Percentiles rank a stretch among this genome's conserved stretches.
Conservation (phyloP, 805 yeast genomes). For the Cyberlindnera xylosilytica region DNA sequence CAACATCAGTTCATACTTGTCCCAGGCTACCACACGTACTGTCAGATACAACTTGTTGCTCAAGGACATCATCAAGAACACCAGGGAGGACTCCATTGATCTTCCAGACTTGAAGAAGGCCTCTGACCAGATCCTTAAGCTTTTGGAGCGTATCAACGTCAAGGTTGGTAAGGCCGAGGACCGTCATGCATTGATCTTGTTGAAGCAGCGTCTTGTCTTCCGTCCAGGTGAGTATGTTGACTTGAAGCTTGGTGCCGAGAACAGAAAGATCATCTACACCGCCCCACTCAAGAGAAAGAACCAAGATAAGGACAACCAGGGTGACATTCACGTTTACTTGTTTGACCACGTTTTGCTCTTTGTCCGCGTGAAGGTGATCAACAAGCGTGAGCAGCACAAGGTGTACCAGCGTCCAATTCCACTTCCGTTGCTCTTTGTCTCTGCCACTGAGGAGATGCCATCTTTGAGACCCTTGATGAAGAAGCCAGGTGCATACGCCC, state of each 20-base stretch:
- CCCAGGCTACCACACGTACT: slow-evolving; percentile 94
- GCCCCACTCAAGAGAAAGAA: slow-evolving; percentile 73
- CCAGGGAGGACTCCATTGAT: slow-evolving; percentile 73
- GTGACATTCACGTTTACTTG: slow-evolving; percentile 80
- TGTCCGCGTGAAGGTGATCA: slow-evolving; percentile 80
- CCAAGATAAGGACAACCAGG: slow-evolving; percentile 68
- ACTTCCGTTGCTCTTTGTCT: slow-evolving; percentile 66
- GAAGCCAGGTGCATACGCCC: slow-evolving; percentile 31
- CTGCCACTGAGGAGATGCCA: slow-evolving; percentile 79
- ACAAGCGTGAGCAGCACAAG: slow-evolving; percentile 86
- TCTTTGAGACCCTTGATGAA: slow-evolving; percentile 43
- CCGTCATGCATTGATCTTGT: slow-evolving; percentile 80
- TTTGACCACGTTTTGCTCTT: slow-evolving; percentile 86
- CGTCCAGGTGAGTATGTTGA: slow-evolving; percentile 83
- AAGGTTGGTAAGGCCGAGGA: slow-evolving; percentile 92
- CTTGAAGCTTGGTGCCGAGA: slow-evolving; percentile 77
- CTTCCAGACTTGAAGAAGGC: slow-evolving; percentile 59
- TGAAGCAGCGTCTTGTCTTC: slow-evolving; percentile 80
- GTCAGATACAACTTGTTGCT: slow-evolving; percentile 89
- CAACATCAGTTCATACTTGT: slow-evolving; percentile 87
- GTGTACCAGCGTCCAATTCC: slow-evolving; percentile 90
- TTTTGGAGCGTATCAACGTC: slow-evolving; percentile 71
- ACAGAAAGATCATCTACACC: slow-evolving; percentile 75
- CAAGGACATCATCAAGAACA: slow-evolving; percentile 77
- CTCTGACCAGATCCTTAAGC: slow-evolving; percentile 67